These are phyloP conservation scores for Xylaria sp. DNA, from an alignment of 2,329 filamentous ascomycete species.

Conservation along the genomic window DNA sequence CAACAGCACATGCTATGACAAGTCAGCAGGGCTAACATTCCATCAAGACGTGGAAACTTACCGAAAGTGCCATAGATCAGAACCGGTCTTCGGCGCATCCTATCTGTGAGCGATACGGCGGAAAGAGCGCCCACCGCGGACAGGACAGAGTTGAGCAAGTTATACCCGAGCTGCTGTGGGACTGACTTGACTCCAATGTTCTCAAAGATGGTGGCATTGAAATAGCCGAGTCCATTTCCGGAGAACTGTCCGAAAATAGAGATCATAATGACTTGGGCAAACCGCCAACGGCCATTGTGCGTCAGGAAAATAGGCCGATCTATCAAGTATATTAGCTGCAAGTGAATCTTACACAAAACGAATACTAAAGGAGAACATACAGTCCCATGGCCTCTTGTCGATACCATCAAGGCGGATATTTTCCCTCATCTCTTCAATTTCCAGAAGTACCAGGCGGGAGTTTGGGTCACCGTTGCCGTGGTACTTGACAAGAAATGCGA, in stretches of 20 bases:
- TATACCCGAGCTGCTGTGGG: slow-evolving; percentile 56
- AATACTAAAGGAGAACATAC: slow-evolving; percentile 43
- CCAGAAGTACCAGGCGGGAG: slow-evolving; percentile 53
- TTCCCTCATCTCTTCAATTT: slow-evolving; percentile 56
- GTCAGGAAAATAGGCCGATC: slow-evolving; percentile 57
- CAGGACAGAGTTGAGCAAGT: slow-evolving; percentile 59
- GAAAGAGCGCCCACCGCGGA: slow-evolving; percentile 57
- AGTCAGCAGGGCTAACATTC: slow-evolving; percentile 24
- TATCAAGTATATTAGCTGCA: slow-evolving; percentile 36
- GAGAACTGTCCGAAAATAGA: slow-evolving; percentile 63
- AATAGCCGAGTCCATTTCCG: slow-evolving; percentile 62
- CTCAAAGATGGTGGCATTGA: slow-evolving; percentile 60
- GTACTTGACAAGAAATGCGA: slow-evolving; percentile 55
- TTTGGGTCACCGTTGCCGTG: slow-evolving; percentile 56
- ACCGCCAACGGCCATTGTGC: slow-evolving; percentile 60
- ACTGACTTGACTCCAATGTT: slow-evolving; percentile 52
- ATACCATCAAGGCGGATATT: slow-evolving; percentile 57
- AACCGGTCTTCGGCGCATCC: slow-evolving; percentile 59
- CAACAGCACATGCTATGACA: slow-evolving; percentile 51
- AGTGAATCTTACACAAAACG: background rate
- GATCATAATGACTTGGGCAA: slow-evolving; percentile 61
- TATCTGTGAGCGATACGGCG: slow-evolving; percentile 57
- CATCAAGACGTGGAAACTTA: slow-evolving; percentile 35
- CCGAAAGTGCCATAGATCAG: slow-evolving; percentile 57
- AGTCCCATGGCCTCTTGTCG: slow-evolving; percentile 61